Base-by-base conservation (phyloP, 2,329 filamentous ascomycete genomes). In the Arthroderma uncinatum region DNA sequence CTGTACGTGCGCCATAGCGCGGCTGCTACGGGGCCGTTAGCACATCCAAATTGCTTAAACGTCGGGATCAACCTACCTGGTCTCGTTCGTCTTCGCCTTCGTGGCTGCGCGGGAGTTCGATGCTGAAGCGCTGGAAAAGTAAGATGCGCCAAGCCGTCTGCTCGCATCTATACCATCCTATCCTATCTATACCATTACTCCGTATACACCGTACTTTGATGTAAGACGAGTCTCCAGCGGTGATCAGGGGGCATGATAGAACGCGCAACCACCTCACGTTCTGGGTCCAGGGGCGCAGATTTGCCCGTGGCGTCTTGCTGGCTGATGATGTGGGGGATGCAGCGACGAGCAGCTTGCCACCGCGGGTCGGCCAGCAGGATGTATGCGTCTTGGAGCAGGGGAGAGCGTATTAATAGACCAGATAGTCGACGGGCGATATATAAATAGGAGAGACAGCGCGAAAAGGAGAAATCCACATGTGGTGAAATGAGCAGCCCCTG, bases 221-320 rank as follows among this genome's bases (percentile, higher is more conserved):
- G n/a, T n/a, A n/a, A n/a, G n/a, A n/a, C n/a, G n/a, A n/a, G 14
- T 40, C 14, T 16, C 39, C 19, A 19, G n/a, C 39, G 21, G 39
- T 42, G 39, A 42, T 42, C 16, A 42, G 37, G 39, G 39, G 39
- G 40, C 19, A 44, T 44, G 25, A 44, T 44, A 44, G 40, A 23
- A 44, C 40, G 23, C 16, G 16, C 10, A 19, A 44, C 10, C 40
- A 21, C 12, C 40, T 44, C 44, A 50, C 44, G 44, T 50, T 50
- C 44, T 19, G 44, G 28, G 44, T 50, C 44, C 44, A 33, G 44
- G n/a, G 25, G 28, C 28, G 44, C 44, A 50, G 44, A 50, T 50
- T 50, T 50, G 44, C 40, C 40, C 21, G 34, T 37, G 34, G 34
- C 34, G 34, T 37, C 34, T n/a, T 37, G 34, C 10, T n/a, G 34